phyloP scores from a whole-genome alignment of 148 eudicot species.

The Diospyros kaki region DNA sequence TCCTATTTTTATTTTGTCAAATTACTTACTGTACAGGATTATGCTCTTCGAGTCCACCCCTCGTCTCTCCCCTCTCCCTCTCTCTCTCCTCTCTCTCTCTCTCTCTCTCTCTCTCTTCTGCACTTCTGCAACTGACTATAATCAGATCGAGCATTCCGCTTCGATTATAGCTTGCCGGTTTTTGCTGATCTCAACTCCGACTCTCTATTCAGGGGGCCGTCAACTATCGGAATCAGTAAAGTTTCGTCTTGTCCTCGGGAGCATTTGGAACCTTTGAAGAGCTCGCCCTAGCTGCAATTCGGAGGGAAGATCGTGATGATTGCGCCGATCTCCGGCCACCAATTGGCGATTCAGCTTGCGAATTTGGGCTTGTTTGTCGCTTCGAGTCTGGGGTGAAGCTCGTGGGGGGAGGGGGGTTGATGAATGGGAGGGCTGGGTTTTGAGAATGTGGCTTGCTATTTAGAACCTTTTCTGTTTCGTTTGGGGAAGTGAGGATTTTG shows the following conservation, averaged over 20 bases:
- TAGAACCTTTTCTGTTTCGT: slow-evolving; percentile 7
- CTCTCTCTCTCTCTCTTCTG: slow-evolving; percentile 23
- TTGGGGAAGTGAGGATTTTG: slow-evolving; percentile 7
- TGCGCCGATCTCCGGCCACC: not conserved
- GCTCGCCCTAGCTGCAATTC: slow-evolving; percentile 5
- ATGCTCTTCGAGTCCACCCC: slow-evolving; percentile 3
- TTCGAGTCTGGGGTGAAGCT: not conserved
- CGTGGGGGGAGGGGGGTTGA: slow-evolving; percentile 17
- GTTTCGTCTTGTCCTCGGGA: slow-evolving; percentile 9
- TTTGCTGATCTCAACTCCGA: slow-evolving; percentile 22
- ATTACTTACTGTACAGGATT: not conserved
- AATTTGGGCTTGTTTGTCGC: slow-evolving; percentile 1
- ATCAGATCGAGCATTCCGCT: slow-evolving; percentile 21
- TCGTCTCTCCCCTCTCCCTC: slow-evolving; percentile 12
- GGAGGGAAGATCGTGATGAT: slow-evolving; percentile 15
- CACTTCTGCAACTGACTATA: slow-evolving; percentile 28
- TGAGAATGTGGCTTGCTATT: slow-evolving; percentile 26
- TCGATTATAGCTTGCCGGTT: slow-evolving; percentile 9
- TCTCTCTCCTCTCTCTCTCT: slow-evolving; percentile 12
- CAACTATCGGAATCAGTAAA: slow-evolving; percentile 10
- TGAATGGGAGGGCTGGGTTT: slow-evolving; percentile 38
- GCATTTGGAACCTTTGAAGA: not conserved
- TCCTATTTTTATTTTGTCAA: too few relatives aligned
- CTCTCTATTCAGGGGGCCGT: slow-evolving; percentile 17
- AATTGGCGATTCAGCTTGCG: not conserved